phyloP scores from a whole-genome alignment of 495 filamentous ascomycete species.

The Aeminium ludgeri region DNA sequence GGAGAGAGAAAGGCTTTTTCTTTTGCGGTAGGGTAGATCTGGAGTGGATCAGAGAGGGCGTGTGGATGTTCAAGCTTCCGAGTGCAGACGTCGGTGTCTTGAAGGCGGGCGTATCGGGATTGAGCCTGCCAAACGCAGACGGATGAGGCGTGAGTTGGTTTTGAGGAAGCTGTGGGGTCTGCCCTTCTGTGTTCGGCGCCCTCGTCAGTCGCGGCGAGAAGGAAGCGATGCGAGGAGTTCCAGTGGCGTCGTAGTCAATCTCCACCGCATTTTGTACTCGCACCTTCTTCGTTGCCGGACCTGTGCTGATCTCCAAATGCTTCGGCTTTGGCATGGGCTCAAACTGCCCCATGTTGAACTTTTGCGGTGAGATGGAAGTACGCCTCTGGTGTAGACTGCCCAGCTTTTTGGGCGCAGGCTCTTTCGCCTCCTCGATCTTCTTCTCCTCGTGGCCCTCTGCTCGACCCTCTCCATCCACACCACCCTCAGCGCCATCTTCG shows the following conservation, averaged over 20 bases:
- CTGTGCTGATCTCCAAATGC: background rate
- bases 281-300: constrained; percentile 4
- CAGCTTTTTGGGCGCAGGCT: background rate
- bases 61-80: constrained; percentile 1
- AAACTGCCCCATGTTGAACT: constrained; percentile 10
- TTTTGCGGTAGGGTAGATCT: background rate
- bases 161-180: no score
- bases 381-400: constrained; percentile 10
- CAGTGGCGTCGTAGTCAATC: constrained; percentile 8
- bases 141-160: no score
- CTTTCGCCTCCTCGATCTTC: background rate
- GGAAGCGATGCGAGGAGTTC: constrained; percentile 5
- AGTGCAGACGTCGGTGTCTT: background rate
- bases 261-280: constrained; percentile 9
- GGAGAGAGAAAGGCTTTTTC: constrained; percentile 30
- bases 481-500: constrained; percentile 2
- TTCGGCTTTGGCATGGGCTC: constrained; percentile 9
- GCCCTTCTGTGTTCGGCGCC: no score
- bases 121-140: no score
- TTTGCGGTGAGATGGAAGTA: constrained; percentile 9
- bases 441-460: background rate
- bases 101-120: no score
- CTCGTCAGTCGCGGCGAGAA: background rate
- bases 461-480: background rate
- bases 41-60: background rate